Percentiles rank a stretch among this genome's conserved stretches.
phyloP scores from a whole-genome alignment of 2,329 filamentous ascomycete genomes.

The Nigrograna mackinnonii region DNA sequence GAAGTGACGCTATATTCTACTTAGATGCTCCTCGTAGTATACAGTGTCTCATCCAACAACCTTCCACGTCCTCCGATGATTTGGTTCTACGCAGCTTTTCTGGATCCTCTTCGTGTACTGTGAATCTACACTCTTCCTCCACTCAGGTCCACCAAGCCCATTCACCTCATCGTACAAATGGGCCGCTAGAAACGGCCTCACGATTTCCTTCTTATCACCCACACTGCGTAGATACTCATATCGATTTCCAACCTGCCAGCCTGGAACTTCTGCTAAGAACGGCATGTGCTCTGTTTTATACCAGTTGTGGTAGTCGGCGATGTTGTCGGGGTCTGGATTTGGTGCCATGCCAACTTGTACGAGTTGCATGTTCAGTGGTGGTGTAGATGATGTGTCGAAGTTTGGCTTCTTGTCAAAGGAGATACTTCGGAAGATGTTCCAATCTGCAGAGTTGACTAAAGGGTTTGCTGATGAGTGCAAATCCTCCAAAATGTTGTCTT shows the following conservation, averaged over 20 bases:
- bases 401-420: constrained; percentile 3
- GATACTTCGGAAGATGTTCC: constrained; percentile 1
- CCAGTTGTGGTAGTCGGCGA: constrained; percentile 2
- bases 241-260: constrained; percentile 3
- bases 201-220: not conserved
- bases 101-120: not conserved
- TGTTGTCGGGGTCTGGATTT: not conserved
- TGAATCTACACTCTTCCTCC: not conserved
- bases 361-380: constrained; percentile 2
- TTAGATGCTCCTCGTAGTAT: too few species aligned
- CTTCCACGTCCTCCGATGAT: not conserved
- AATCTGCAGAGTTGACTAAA: not conserved
- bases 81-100: not conserved
- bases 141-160: not conserved
- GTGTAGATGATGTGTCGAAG: not conserved
- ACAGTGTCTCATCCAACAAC: not conserved
- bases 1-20: too few species aligned
- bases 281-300: constrained; percentile 4
- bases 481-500: not conserved
- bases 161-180: constrained; percentile 2
- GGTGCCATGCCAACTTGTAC: constrained; percentile 3
- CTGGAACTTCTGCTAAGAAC: constrained; percentile 1
- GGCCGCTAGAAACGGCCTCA: constrained; percentile 1
- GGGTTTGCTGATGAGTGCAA: not conserved
- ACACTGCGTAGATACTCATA: constrained; percentile 1